A percentile compares a stretch with the other conserved stretches of the same genome.
These are phyloP conservation scores for Mycosphaerella sp. DNA, from an alignment of 2,329 filamentous ascomycete species.

Conservation along the genomic window DNA sequence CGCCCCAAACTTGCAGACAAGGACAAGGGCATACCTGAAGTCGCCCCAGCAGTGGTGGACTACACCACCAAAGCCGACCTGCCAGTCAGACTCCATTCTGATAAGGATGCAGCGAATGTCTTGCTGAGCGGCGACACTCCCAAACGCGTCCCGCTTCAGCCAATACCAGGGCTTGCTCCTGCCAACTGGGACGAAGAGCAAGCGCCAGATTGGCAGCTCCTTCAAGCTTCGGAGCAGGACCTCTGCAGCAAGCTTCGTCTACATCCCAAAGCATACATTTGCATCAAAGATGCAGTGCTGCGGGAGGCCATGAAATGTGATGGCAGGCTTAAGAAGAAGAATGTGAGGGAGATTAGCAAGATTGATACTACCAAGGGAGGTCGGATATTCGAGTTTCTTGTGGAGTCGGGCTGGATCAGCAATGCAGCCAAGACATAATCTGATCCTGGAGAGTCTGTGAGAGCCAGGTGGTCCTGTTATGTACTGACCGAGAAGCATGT, in stretches of 20 bases:
- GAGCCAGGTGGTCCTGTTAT: not conserved
- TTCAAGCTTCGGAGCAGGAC: constrained; percentile 77
- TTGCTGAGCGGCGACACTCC: constrained; percentile 21
- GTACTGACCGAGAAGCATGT: not conserved
- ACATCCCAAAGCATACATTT: constrained; percentile 89
- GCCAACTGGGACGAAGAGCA: constrained; percentile 68
- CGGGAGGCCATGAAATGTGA: constrained; percentile 86
- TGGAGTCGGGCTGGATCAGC: constrained; percentile 78
- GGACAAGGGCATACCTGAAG: constrained; percentile 23
- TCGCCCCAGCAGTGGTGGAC: constrained; percentile 28
- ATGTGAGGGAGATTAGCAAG: constrained; percentile 76
- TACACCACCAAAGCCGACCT: constrained; percentile 32
- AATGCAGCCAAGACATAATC: constrained; percentile 50
- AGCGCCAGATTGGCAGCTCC: constrained; percentile 74
- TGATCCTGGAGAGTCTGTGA: no score
- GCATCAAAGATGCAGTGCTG: constrained; percentile 88
- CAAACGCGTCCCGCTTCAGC: constrained; percentile 26
- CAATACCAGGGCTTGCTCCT: constrained; percentile 50
- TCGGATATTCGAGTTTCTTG: constrained; percentile 89
- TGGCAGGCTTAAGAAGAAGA: constrained; percentile 86
- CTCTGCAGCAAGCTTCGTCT: constrained; percentile 78
- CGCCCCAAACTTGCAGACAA: constrained; percentile 24
- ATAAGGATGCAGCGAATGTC: constrained; percentile 27
- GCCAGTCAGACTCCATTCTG: constrained; percentile 26
- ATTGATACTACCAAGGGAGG: constrained; percentile 81